Conservation (phyloP, 1,284 basidiomycete genomes). For the Cryptococcus neoformans region DNA sequence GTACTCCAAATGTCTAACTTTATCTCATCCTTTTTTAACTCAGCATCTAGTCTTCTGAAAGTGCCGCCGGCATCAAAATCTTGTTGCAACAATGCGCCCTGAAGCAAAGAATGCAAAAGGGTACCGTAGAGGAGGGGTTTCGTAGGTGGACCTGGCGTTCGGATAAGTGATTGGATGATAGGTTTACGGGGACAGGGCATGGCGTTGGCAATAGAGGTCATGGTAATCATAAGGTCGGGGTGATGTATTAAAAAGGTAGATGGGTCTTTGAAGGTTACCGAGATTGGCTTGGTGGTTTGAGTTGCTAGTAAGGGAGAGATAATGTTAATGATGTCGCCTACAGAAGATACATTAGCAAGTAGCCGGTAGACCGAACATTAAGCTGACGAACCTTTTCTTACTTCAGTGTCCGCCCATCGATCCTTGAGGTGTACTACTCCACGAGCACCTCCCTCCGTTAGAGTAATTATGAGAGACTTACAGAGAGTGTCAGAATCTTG, state of each 20-base stretch:
- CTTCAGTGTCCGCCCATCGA: slow-evolving; percentile 38
- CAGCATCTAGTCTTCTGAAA: slow-evolving; percentile 27
- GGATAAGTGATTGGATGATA: slow-evolving; percentile 63
- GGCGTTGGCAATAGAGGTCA: slow-evolving; percentile 78
- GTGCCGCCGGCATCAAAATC: slow-evolving; percentile 33
- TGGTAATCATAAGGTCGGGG: slow-evolving; percentile 84
- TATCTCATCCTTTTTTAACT: slow-evolving; percentile 36
- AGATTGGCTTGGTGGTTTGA: slow-evolving; percentile 14
- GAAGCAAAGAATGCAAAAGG: slow-evolving; percentile 84
- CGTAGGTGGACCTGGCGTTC: slow-evolving; percentile 51
- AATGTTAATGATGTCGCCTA: slow-evolving; percentile 75
- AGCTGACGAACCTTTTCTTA: slow-evolving; percentile 21
- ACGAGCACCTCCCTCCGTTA: slow-evolving; percentile 7
- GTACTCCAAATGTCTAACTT: slow-evolving; percentile 47
- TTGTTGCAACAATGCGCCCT: slow-evolving; percentile 60
- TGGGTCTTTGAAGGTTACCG: slow-evolving; percentile 40
- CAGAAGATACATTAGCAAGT: slow-evolving; percentile 1
- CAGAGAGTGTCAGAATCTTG: too few species aligned
- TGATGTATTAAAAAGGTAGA: slow-evolving; percentile 65
- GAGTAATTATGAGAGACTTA: slow-evolving; percentile 16
- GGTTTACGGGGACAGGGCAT: slow-evolving; percentile 78
- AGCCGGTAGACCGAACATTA: not conserved
- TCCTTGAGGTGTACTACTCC: slow-evolving; percentile 43
- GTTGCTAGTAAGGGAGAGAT: slow-evolving; percentile 51
- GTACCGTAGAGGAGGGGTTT: slow-evolving; percentile 75